Evolutionary conservation across 306 rosid species (phyloP), one percentile per base, ranked within the genome.

Genomic region (Luffa acutangula): DNA sequence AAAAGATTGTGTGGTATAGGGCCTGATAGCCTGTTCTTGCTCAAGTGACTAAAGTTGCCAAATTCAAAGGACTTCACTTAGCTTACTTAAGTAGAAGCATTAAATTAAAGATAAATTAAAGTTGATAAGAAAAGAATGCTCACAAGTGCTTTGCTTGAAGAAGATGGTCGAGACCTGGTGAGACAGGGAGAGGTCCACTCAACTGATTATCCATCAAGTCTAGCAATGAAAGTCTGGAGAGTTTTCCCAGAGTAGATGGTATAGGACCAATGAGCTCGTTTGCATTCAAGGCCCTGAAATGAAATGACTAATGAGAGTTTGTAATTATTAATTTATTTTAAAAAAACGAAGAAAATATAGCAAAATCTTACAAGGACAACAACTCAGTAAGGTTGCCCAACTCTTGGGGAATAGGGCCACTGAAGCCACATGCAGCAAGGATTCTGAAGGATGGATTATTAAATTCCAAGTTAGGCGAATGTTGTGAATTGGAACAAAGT

Each of bases 21-120:
- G 72, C 97, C 96, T 74, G 94, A 90, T 77, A 94, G 92, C 85
- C 83, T 82, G 87, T 94, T 94, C 88, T 92, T 91, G 80, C 87
- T 94, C 85, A 94, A 92, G 89, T 94, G 98, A 87, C 98, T 94
- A 90, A 86, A 85, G 66, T 77, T 66, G 52, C 82, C 42, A 62
- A 62, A 59, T 14, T 31, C 67, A 62, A 62, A 17, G 59, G 64
- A 34, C 13, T n/a, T n/a, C n/a, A n/a, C n/a, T 58, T 25, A 25
- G 31, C 0, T 25, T 25, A 25, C 31, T 25, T 25, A 25, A 25
- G 31, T 25, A 25, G 31, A 25, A 25, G 31, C 31, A 25, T 25
- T 25, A 25, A 25, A 25, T 25, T 25, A 25, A 25, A 25, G 31
- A 25, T 25, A n/a, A 20, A 7, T 10, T 2, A 3, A 1, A 9